phyloP scores from a whole-genome alignment of 1,284 basidiomycete genomes.

The Neonothopanus nambi region DNA sequence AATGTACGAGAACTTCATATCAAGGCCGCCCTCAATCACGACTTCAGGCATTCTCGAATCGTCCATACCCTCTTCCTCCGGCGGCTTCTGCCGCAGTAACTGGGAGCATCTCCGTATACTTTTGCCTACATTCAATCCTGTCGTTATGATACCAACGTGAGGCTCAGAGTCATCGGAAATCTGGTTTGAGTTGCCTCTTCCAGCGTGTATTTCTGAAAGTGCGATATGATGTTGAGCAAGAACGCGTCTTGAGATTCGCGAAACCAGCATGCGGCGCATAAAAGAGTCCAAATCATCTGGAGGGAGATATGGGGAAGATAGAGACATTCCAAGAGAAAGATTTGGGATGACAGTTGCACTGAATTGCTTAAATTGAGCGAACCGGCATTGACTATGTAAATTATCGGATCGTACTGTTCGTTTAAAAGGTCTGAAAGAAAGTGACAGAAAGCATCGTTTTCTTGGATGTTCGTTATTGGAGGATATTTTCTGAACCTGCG shows the following conservation, averaged over 20 bases:
- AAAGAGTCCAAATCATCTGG: conserved; percentile 84
- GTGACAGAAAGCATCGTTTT: conserved; percentile 80
- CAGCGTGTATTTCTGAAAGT: conserved; percentile 61
- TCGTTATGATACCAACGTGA: conserved; percentile 88
- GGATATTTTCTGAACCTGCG: conserved; percentile 77
- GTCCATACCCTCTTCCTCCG: conserved; percentile 32
- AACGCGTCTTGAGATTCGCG: conserved; percentile 86
- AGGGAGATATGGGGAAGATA: conserved; percentile 76
- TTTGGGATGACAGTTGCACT: conserved; percentile 78
- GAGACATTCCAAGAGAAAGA: conserved; percentile 73
- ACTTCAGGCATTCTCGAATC: conserved; percentile 60
- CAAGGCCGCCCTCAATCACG: conserved; percentile 71
- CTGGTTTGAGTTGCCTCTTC: conserved; percentile 30
- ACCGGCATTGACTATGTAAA: background rate
- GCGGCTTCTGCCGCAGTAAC: conserved; percentile 56
- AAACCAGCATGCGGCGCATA: conserved; percentile 89
- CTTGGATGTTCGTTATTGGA: conserved; percentile 67
- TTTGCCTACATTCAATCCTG: conserved; percentile 67
- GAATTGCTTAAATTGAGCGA: background rate
- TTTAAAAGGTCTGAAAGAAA: conserved; percentile 68
- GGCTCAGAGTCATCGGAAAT: conserved; percentile 41
- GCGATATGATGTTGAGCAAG: conserved; percentile 90
- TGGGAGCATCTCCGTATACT: conserved; percentile 70
- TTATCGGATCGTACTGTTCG: conserved; percentile 62
- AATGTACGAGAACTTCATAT: conserved; percentile 82